Conservation (phyloP, 2,329 filamentous ascomycete genomes). For the Xylariaceae sp. region DNA sequence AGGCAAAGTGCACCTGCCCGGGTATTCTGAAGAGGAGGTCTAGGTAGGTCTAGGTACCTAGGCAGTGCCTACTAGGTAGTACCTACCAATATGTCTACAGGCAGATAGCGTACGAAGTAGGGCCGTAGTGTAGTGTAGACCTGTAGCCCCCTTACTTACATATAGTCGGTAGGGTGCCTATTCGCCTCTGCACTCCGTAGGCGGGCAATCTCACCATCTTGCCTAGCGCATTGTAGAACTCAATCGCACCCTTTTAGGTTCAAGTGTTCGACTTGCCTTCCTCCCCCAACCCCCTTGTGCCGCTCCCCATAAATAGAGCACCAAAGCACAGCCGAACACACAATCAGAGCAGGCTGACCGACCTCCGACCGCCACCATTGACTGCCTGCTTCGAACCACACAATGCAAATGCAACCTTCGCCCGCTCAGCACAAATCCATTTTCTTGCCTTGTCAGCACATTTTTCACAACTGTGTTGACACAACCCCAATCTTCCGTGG, state of each 20-base stretch:
- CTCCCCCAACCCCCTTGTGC: background rate
- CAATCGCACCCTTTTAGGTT: constrained; percentile 1
- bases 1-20: no score
- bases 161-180: no score
- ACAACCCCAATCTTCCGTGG: background rate
- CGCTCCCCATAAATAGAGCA: background rate
- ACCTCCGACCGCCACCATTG: background rate
- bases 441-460: background rate
- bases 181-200: no score
- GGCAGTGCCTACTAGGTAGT: no score
- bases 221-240: background rate
- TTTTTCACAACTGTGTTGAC: background rate
- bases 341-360: background rate
- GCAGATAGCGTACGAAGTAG: no score
- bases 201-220: no score
- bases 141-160: no score
- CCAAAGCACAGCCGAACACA: background rate
- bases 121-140: no score
- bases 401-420: constrained; percentile 1
- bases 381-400: background rate
- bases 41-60: no score
- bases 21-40: no score
- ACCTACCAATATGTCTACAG: no score
- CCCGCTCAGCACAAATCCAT: background rate
- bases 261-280: background rate